These are phyloP conservation scores for Schwanniomyces etchellsii DNA, from an alignment of 1,139 yeast genomes.

Conservation along the genomic window DNA sequence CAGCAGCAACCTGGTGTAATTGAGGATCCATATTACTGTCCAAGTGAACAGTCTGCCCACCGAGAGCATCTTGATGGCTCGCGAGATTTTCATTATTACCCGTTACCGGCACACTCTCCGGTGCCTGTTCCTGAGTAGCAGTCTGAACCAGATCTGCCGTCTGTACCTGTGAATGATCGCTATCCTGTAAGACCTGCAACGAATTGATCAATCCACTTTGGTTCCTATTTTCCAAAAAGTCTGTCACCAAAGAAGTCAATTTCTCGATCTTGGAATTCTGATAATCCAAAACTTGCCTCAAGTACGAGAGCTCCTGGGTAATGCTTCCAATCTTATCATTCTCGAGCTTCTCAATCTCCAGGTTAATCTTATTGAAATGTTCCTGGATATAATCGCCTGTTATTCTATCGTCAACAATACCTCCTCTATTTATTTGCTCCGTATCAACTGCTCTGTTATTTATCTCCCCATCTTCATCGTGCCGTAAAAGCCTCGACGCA, in stretches of 20 bases:
- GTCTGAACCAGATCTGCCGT: conserved; percentile 9
- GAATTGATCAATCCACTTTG: conserved; percentile 23
- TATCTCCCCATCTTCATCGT: conserved; percentile 2
- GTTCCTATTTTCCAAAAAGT: conserved; percentile 30
- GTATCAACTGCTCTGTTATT: background rate
- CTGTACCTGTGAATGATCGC: conserved; percentile 10
- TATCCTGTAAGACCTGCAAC: conserved; percentile 24
- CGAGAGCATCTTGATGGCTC: conserved; percentile 4
- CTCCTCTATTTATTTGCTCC: conserved; percentile 1
- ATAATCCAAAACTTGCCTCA: conserved; percentile 33
- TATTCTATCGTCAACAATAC: conserved; percentile 3
- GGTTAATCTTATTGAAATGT: conserved; percentile 8
- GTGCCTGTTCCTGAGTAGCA: conserved; percentile 12
- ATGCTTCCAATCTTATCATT: conserved; percentile 19
- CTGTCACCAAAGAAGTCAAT: conserved; percentile 26
- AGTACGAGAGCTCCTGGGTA: conserved; percentile 28
- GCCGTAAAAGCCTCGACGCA: conserved; percentile 2
- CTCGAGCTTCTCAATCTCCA: conserved; percentile 12
- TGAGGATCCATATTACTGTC: conserved; percentile 36
- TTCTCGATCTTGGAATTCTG: conserved; percentile 37
- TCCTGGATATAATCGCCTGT: conserved; percentile 7
- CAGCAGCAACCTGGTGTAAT: conserved; percentile 35
- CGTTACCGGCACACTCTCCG: conserved; percentile 8
- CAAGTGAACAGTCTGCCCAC: conserved; percentile 11
- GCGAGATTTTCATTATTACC: conserved; percentile 2